Percentiles rank a stretch among this genome's conserved stretches.
These are phyloP conservation scores for Geosmithia flava DNA, from an alignment of 2,329 filamentous ascomycete species.

Conservation along the genomic window DNA sequence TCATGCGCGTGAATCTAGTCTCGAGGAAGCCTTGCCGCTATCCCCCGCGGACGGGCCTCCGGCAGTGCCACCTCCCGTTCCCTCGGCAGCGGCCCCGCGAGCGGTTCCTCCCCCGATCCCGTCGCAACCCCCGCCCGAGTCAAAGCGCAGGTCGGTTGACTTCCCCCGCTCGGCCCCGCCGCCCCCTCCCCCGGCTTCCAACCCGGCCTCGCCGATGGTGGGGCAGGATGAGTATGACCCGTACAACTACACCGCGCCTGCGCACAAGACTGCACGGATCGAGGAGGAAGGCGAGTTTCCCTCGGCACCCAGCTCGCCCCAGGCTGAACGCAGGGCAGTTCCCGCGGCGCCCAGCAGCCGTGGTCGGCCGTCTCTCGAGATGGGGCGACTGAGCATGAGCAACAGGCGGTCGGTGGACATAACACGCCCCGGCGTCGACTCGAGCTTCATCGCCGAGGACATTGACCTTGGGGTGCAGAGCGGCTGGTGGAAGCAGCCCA, in stretches of 20 bases:
- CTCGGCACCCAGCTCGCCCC: conserved; percentile 25
- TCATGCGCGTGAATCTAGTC: conserved; percentile 63
- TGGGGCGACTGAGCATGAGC: conserved; percentile 24
- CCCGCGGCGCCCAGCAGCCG: conserved; percentile 19
- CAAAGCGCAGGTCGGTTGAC: conserved; percentile 54
- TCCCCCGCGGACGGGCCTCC: conserved; percentile 38
- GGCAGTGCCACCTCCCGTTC: conserved; percentile 41
- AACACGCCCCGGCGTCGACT: conserved; percentile 60
- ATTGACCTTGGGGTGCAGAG: conserved; percentile 64
- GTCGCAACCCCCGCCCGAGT: conserved; percentile 40
- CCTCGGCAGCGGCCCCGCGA: conserved; percentile 40
- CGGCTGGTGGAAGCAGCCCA: conserved; percentile 80
- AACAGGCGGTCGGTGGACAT: conserved; percentile 59
- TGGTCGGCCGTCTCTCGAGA: conserved; percentile 21
- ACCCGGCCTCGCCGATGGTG: conserved; percentile 16
- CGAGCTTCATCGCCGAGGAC: conserved; percentile 78
- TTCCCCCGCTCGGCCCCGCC: conserved; percentile 59
- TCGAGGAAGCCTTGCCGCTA: conserved; percentile 56
- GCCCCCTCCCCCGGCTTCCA: conserved; percentile 30
- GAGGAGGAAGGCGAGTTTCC: conserved; percentile 36
- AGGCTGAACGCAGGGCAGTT: conserved; percentile 31
- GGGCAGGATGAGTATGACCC: conserved; percentile 61
- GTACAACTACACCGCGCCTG: conserved; percentile 34
- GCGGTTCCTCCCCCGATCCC: conserved; percentile 54
- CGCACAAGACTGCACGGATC: conserved; percentile 22